Percentiles rank a stretch among this genome's conserved stretches.
phyloP scores from a whole-genome alignment of 805 yeast species.

The Blastobotrys peoriensis region DNA sequence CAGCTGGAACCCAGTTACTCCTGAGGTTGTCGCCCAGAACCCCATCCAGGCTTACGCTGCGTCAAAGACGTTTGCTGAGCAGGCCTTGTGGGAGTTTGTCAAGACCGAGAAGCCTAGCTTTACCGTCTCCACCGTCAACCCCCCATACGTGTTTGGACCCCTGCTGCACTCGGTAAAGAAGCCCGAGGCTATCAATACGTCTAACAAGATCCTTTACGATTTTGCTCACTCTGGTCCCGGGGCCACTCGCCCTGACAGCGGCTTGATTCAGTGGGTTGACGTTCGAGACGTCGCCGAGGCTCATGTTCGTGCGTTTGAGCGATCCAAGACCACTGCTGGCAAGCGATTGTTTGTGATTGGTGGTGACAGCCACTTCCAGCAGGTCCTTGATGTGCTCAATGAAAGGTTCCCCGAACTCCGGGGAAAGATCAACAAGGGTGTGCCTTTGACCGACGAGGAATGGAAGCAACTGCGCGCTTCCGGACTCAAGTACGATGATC shows the following conservation, averaged over 20 bases:
- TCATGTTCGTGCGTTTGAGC: conserved; percentile 43
- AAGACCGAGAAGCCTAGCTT: conserved; percentile 26
- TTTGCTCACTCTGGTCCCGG: neutral
- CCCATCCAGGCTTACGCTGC: conserved; percentile 23
- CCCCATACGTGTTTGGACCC: conserved; percentile 32
- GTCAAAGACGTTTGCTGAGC: conserved; percentile 52
- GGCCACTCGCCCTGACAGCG: neutral
- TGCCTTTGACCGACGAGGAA: neutral
- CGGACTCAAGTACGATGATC: neutral
- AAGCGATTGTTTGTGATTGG: conserved; percentile 24
- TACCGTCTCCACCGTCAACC: conserved; percentile 24
- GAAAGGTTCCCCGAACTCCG: conserved; percentile 9
- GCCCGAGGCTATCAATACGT: conserved; percentile 12
- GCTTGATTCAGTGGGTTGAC: conserved; percentile 35
- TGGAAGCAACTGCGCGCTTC: neutral
- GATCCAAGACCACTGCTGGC: conserved; percentile 19
- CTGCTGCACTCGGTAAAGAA: conserved; percentile 25
- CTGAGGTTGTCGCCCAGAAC: conserved; percentile 22
- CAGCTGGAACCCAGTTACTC: conserved; percentile 33
- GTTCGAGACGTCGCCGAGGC: conserved; percentile 60
- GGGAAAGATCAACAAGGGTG: neutral
- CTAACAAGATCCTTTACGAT: neutral
- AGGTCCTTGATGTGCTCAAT: conserved; percentile 17
- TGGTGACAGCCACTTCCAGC: conserved; percentile 16
- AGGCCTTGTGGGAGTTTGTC: conserved; percentile 51